Evolutionary conservation across 306 rosid genomes (phyloP).

Genomic region (Lablab purpureus): DNA sequence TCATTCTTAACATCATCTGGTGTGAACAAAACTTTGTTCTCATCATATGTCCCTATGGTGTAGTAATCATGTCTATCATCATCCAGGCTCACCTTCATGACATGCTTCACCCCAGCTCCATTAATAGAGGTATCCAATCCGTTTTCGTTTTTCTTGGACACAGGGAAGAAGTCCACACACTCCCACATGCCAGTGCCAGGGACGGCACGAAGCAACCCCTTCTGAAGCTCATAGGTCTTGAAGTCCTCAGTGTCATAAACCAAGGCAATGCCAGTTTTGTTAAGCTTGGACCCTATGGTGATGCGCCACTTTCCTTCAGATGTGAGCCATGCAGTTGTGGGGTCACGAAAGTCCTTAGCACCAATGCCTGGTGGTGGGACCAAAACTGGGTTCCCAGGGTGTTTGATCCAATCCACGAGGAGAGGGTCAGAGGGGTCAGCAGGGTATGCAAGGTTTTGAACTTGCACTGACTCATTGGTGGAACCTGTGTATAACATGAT

Average conservation of each 20-base stretch:
- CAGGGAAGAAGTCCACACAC: conserved; percentile 90
- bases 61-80: conserved; percentile 86
- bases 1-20: conserved; percentile 72
- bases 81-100: conserved; percentile 83
- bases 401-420: conserved; percentile 78
- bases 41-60: conserved; percentile 79
- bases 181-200: conserved; percentile 95
- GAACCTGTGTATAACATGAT: conserved; percentile 94
- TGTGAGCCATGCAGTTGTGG: conserved; percentile 90
- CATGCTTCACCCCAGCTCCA: conserved; percentile 80
- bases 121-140: conserved; percentile 73
- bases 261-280: conserved; percentile 77
- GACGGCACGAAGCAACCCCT: conserved; percentile 69
- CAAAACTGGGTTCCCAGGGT: conserved; percentile 81
- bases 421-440: conserved; percentile 79
- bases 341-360: conserved; percentile 83
- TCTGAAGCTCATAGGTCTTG: conserved; percentile 62
- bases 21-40: conserved; percentile 58
- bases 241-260: conserved; percentile 83
- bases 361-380: conserved; percentile 76
- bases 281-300: conserved; percentile 74
- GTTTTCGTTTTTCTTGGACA: conserved; percentile 45
- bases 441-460: conserved; percentile 87
- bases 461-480: conserved; percentile 80
- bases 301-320: conserved; percentile 81